A percentile compares a stretch with the other conserved stretches of the same genome.
Conservation (phyloP, 441 rosid species). For the Eutrema salsugineum region DNA sequence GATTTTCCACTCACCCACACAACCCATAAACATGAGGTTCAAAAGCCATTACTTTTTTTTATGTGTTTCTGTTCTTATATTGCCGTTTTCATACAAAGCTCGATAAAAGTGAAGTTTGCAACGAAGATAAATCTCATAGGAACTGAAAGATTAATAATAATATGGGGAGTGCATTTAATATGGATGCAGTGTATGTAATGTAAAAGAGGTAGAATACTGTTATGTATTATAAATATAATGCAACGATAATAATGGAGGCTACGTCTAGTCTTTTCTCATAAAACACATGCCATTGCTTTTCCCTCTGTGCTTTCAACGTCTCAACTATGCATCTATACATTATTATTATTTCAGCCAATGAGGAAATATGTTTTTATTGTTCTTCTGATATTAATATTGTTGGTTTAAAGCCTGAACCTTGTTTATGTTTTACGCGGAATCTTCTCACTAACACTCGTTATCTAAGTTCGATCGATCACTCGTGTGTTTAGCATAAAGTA, state of each 20-base stretch:
- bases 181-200: slow-evolving; percentile 19
- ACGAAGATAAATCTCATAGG: background rate
- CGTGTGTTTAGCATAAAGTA: too few species aligned
- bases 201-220: slow-evolving; percentile 14
- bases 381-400: too few species aligned
- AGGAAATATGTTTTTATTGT: slow-evolving; percentile 7
- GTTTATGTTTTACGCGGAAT: too few species aligned
- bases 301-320: slow-evolving; percentile 31
- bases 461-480: too few species aligned
- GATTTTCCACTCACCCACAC: background rate
- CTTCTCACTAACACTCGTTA: too few species aligned
- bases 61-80: background rate
- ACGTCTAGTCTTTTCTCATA: slow-evolving; percentile 34
- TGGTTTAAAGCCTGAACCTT: too few species aligned
- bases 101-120: background rate
- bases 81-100: slow-evolving; percentile 8
- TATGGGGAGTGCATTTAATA: slow-evolving; percentile 11
- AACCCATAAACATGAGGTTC: background rate
- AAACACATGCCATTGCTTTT: slow-evolving; percentile 35
- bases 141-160: slow-evolving; percentile 8
- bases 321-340: slow-evolving; percentile 23
- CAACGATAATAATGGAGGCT: slow-evolving; percentile 31
- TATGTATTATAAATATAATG: slow-evolving; percentile 12
- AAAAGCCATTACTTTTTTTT: background rate
- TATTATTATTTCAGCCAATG: background rate